phyloP scores from a whole-genome alignment of 305 asterid genomes.

The Solanum hybrid region DNA sequence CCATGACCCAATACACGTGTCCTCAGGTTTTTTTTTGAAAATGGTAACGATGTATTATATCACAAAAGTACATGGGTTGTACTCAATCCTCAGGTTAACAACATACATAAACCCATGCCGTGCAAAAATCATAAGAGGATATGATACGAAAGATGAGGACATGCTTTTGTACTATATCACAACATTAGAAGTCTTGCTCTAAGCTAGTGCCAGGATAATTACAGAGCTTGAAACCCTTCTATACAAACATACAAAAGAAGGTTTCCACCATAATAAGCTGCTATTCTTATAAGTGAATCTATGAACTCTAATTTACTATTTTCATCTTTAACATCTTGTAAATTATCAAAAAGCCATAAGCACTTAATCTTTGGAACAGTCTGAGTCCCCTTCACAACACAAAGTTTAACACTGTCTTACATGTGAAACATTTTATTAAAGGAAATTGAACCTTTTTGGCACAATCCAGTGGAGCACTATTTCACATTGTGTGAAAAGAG shows the following conservation, averaged over 20 bases:
- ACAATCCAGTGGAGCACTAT: not conserved
- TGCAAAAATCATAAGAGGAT: not conserved
- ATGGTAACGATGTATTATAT: no score
- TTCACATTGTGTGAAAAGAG: not conserved
- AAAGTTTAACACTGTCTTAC: not conserved
- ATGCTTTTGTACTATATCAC: not conserved
- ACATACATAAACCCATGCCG: not conserved
- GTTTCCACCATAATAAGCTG: not conserved
- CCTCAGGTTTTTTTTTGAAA: not conserved
- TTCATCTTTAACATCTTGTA: not conserved
- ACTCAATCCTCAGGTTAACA: not conserved
- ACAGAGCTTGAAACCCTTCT: not conserved
- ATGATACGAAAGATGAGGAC: not conserved
- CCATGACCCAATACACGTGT: not conserved
- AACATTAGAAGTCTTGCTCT: not conserved
- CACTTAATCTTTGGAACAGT: not conserved
- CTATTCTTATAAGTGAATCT: not conserved
- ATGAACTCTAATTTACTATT: not conserved
- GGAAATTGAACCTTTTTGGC: not conserved
- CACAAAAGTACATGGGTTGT: no score
- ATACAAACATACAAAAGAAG: not conserved
- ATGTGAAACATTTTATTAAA: not conserved
- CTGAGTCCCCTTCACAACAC: not conserved
- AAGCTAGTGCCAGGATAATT: not conserved
- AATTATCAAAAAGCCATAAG: not conserved